Percentiles rank a stretch among this genome's conserved stretches.
phyloP scores from a whole-genome alignment of 1,284 basidiomycete genomes.

The Marasmius tenuissimus region DNA sequence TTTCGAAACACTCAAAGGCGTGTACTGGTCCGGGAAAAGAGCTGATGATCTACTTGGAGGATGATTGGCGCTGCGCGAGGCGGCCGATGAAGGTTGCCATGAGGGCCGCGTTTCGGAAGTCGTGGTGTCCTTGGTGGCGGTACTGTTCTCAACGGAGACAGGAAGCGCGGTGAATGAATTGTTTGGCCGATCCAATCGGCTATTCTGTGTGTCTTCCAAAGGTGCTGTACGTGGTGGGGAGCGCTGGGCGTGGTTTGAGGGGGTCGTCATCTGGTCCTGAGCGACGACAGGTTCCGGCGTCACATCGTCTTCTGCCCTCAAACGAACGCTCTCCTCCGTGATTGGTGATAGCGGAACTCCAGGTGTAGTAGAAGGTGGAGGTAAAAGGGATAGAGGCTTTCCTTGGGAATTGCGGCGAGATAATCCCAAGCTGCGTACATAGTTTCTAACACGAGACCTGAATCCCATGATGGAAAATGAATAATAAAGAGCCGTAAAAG shows the following conservation, averaged over 20 bases:
- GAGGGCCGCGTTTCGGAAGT: background rate
- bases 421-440: background rate
- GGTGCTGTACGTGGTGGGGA: background rate
- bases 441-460: background rate
- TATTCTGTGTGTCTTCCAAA: no score
- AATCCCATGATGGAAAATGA: background rate
- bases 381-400: no score
- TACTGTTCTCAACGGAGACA: no score
- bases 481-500: background rate
- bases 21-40: background rate
- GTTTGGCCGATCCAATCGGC: no score
- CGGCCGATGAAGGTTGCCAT: no score
- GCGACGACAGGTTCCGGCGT: background rate
- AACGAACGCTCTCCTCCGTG: background rate
- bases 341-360: background rate
- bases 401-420: background rate
- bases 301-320: background rate
- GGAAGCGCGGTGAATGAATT: no score
- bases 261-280: background rate
- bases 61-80: background rate
- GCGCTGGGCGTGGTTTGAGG: background rate
- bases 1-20: background rate
- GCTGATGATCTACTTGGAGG: background rate
- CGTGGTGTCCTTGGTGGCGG: background rate
- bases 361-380: background rate